Evolutionary conservation across 2,329 filamentous ascomycete genomes (phyloP).

Genomic region (Myriangium duriaei): DNA sequence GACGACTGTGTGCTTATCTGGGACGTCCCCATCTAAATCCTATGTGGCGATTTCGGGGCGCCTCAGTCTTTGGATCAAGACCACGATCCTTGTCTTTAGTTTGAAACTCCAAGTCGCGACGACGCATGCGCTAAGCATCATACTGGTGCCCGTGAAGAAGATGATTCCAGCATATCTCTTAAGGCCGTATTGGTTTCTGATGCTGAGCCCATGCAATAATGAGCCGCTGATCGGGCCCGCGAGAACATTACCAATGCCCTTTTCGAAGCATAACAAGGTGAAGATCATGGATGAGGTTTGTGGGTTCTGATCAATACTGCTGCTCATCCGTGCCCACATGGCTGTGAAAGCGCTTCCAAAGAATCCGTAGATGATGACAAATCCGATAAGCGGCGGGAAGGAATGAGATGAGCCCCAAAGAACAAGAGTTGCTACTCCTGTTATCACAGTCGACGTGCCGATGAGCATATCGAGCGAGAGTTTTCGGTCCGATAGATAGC

Average conservation of each 20-base stretch:
- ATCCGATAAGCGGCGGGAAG: conserved; percentile 26
- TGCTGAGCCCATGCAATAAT: conserved; percentile 9
- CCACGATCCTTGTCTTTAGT: no score
- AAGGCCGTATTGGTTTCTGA: not conserved
- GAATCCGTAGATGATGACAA: conserved; percentile 32
- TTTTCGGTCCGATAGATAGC: conserved; percentile 27
- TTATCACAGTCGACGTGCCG: conserved; percentile 29
- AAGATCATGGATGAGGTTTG: conserved; percentile 15
- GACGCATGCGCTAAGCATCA: not conserved
- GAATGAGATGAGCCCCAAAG: conserved; percentile 36
- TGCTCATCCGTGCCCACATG: conserved; percentile 18
- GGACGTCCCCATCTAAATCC: no score
- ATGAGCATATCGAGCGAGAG: conserved; percentile 17
- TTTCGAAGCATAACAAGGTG: conserved; percentile 17
- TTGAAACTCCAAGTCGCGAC: not conserved
- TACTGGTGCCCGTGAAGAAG: not conserved
- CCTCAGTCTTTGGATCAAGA: no score
- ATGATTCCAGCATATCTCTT: not conserved
- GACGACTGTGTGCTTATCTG: no score
- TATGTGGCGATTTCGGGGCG: no score
- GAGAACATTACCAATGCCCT: conserved; percentile 18
- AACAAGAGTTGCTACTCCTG: conserved; percentile 30
- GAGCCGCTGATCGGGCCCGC: conserved; percentile 17
- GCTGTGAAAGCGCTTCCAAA: conserved; percentile 32
- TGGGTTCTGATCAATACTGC: conserved; percentile 14